These are phyloP conservation scores for Cryptosporidium andersoni DNA, from an alignment of 169 alveolate genomes.

Conservation along the genomic window DNA sequence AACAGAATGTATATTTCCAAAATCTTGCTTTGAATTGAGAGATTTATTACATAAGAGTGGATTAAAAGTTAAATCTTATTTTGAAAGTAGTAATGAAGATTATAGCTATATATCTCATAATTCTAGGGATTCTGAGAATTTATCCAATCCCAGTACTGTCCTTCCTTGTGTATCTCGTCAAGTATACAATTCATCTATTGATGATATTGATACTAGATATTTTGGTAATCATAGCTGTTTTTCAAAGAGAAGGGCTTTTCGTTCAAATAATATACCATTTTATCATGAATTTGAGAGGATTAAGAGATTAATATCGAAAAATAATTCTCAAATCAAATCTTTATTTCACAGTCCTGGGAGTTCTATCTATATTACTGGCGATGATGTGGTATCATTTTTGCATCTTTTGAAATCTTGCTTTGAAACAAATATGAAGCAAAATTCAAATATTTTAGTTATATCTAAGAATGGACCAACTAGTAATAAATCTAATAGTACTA, in stretches of 20 bases:
- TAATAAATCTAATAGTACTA: too few relatives aligned
- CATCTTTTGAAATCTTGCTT: conserved; percentile 14
- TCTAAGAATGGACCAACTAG: too few relatives aligned
- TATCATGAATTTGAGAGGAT: conserved; percentile 38
- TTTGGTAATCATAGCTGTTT: conserved; percentile 15
- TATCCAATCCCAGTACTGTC: background rate
- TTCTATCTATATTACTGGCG: conserved; percentile 50
- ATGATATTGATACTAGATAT: conserved; percentile 36
- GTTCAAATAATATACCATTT: conserved; percentile 52
- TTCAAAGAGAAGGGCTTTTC: conserved; percentile 15
- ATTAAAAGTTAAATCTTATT: conserved; percentile 41
- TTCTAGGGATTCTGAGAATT: background rate
- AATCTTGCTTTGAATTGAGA: conserved; percentile 54
- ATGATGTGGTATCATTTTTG: conserved; percentile 49
- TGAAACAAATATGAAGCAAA: background rate
- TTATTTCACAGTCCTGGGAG: conserved; percentile 50
- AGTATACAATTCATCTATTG: conserved; percentile 24
- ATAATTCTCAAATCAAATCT: conserved; percentile 18
- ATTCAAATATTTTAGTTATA: background rate
- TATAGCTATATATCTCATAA: background rate
- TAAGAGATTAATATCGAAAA: conserved; percentile 13
- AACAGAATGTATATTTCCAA: conserved; percentile 59
- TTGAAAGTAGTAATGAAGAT: conserved; percentile 7
- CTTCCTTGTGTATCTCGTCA: conserved; percentile 1
- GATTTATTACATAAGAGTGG: conserved; percentile 41